phyloP scores from a whole-genome alignment of 352 stramenopile genomes.

The Phytophthora tubulina region DNA sequence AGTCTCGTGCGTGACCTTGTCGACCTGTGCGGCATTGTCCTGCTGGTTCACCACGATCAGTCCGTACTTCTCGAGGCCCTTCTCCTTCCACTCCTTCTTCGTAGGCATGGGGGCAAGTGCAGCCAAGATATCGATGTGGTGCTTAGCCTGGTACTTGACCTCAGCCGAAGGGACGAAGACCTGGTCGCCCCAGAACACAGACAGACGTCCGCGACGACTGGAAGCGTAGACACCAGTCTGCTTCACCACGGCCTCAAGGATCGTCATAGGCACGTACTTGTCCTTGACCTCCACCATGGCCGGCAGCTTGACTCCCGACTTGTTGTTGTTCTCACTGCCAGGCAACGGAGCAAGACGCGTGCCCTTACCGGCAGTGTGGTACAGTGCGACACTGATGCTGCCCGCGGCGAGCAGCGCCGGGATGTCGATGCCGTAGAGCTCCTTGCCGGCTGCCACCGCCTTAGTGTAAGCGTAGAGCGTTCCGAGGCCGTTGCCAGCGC shows the following conservation, averaged over 20 bases:
- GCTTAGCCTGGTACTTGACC: conserved; percentile 94
- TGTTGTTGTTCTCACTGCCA: conserved; percentile 99
- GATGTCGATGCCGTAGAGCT: conserved; percentile 92
- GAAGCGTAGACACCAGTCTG: conserved; percentile 98
- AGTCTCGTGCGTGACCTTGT: conserved; percentile 98
- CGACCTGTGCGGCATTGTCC: conserved; percentile 94
- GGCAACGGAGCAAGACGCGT: conserved; percentile 97
- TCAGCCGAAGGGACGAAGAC: conserved; percentile 96
- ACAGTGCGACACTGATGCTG: conserved; percentile 94
- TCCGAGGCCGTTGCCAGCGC: conserved; percentile 96
- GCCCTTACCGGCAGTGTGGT: conserved; percentile 98
- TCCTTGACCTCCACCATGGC: conserved; percentile 92
- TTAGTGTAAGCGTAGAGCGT: conserved; percentile 98
- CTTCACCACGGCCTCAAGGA: conserved; percentile 98
- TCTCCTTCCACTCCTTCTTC: conserved; percentile 94
- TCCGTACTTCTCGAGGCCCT: conserved; percentile 98
- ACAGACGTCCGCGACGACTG: conserved; percentile 94
- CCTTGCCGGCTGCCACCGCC: conserved; percentile 86
- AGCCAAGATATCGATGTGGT: conserved; percentile 98
- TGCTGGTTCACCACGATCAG: conserved; percentile 97
- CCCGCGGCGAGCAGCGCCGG: conserved; percentile 69
- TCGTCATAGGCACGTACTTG: conserved; percentile 94
- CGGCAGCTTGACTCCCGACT: conserved; percentile 98
- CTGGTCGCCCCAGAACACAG: conserved; percentile 99
- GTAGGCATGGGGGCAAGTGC: conserved; percentile 94